These are phyloP conservation scores for Penicillium tannophilum DNA, from an alignment of 495 filamentous ascomycete genomes.

Conservation along the genomic window DNA sequence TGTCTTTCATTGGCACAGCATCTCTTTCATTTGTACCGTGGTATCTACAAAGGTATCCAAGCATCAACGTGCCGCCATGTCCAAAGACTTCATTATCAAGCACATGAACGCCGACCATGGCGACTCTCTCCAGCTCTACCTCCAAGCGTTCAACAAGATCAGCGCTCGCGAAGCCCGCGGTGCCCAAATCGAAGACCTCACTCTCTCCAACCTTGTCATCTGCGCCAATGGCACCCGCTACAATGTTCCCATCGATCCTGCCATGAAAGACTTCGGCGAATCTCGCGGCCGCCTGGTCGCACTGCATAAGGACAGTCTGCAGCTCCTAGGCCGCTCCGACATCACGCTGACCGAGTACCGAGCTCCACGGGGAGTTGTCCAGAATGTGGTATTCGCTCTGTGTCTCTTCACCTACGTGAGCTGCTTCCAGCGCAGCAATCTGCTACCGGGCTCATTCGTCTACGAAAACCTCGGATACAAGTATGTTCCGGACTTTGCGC, in stretches of 20 bases:
- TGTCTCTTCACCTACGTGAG: constrained; percentile 46
- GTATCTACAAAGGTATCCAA: neutral
- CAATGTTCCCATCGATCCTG: constrained; percentile 62
- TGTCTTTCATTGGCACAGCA: neutral
- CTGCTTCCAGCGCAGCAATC: constrained; percentile 51
- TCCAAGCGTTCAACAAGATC: constrained; percentile 59
- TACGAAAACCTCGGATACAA: constrained; percentile 51
- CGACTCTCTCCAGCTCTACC: constrained; percentile 65
- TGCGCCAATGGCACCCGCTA: constrained; percentile 47
- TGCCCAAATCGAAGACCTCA: constrained; percentile 62
- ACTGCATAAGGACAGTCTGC: constrained; percentile 63
- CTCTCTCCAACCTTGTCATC: constrained; percentile 58
- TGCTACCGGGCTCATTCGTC: constrained; percentile 56
- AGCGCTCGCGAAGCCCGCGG: constrained; percentile 47
- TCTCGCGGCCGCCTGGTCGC: constrained; percentile 64
- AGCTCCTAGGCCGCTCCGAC: constrained; percentile 55
- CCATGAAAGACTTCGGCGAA: constrained; percentile 61
- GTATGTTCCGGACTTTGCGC: constrained; percentile 49
- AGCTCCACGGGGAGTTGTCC: constrained; percentile 39
- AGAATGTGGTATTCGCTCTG: constrained; percentile 44
- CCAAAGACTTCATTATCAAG: constrained; percentile 64
- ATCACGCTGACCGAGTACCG: constrained; percentile 59
- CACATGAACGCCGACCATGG: constrained; percentile 84
- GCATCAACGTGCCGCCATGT: constrained; percentile 16
- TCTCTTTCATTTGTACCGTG: neutral